Conservation (phyloP, 73 alveolate genomes). For the Paramecium sexaurelia region DNA sequence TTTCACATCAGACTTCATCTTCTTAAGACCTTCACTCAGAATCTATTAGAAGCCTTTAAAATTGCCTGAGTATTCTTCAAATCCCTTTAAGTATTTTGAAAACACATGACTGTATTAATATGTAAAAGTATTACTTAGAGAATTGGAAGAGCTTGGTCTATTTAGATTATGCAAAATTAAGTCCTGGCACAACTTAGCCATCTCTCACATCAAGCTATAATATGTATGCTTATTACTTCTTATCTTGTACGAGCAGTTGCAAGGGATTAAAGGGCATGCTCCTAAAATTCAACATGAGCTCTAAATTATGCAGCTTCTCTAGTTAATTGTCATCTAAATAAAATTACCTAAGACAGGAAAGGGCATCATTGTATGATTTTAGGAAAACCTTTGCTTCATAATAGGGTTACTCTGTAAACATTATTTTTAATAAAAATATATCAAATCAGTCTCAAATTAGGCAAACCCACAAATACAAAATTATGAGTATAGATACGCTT, state of each 20-base stretch:
- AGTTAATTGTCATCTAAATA: not conserved
- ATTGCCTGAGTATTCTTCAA: slow-evolving; percentile 2
- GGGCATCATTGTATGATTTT: slow-evolving; percentile 44
- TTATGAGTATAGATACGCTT: slow-evolving; percentile 62
- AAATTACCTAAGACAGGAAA: not conserved
- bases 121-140: slow-evolving; percentile 1
- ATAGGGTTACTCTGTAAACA: slow-evolving; percentile 49
- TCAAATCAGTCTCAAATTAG: slow-evolving; percentile 65
- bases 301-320: slow-evolving; percentile 41
- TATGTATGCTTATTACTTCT: not conserved
- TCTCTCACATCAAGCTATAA: slow-evolving; percentile 32
- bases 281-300: slow-evolving; percentile 16
- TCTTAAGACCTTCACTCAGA: slow-evolving; percentile 24
- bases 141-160: slow-evolving; percentile 24
- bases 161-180: not conserved
- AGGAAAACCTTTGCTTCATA: slow-evolving; percentile 32
- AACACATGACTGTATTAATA: not conserved
- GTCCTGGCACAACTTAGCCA: not conserved
- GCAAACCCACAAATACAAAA: slow-evolving; percentile 65
- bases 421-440: not conserved
- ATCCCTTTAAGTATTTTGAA: slow-evolving; percentile 13
- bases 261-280: not conserved
- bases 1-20: slow-evolving; percentile 14
- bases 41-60: slow-evolving; percentile 27
- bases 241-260: not conserved